Base-by-base conservation (phyloP, 2,329 filamentous ascomycete genomes). In the Laburnicola sp. region DNA sequence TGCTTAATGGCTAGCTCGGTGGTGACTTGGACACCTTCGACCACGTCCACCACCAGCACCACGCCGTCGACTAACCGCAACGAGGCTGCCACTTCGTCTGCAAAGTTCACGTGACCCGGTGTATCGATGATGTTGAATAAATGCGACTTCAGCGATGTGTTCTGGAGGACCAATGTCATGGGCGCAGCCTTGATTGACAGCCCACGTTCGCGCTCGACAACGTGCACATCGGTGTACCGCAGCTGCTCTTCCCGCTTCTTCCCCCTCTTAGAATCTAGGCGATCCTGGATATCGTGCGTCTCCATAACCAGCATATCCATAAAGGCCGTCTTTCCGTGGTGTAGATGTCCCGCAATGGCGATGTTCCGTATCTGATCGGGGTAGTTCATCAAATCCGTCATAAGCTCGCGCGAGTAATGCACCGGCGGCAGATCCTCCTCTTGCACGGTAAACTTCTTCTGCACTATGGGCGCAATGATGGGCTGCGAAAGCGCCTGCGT, bases 1-100 rank as follows among this genome's bases (percentile, higher is more conserved):
- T 99, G 91, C 75, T 91, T 96, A 76, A 99, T 97, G 64, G 96
- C 92, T 71, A 97, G 89, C 75, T 99, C 93, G 0, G 94, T 96
- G 72, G 96, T 96, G 64, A 94, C 83, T 76, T 97, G 94, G n/a
- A 99, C 92, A n/a, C 94, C 94, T 73, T 99, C 94, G 1, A 99
- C 90, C 22, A 97, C 91, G 71, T 99, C 94, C 11, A 99, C 92
- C 10, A 99, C 87, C 42, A 99, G 77, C 45, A 95, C 93, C 23
- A 97, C 86, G 53, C 94, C 94, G 69, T 99, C 94, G 3, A 89
- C 92, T 45, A 99, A 76, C 36, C 94, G 85, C 64, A 96, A 78
- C 0, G 91, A 88, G 3, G 91, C 86, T 6, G 94, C 94, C 32
- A 99, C 91, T 74, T 99, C 94, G 70, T 99, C 94, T 36, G 95